A percentile compares a stretch with the other conserved stretches of the same genome.
These are phyloP conservation scores for Fistulina hepatica DNA, from an alignment of 1,284 basidiomycete genomes.

Conservation along the genomic window DNA sequence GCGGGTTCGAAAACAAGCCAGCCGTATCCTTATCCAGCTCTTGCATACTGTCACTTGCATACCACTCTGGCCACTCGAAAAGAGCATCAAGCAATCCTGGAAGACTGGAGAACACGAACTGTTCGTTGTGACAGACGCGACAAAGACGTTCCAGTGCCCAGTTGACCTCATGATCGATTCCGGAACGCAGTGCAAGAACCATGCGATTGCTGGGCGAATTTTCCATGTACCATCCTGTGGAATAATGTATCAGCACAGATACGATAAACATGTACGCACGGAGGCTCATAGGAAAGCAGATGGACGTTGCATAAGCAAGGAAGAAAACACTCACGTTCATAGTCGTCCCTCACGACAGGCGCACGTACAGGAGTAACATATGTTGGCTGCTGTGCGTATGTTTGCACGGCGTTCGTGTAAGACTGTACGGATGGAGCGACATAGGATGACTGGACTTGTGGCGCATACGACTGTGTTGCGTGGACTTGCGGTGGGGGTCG, in stretches of 20 bases:
- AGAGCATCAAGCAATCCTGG: conserved; percentile 70
- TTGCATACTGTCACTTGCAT: conserved; percentile 31
- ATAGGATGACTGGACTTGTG: too few species aligned
- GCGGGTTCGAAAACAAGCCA: conserved; percentile 43
- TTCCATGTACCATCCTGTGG: conserved; percentile 72
- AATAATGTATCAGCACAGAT: too few species aligned
- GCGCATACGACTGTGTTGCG: too few species aligned
- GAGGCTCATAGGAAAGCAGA: conserved; percentile 4
- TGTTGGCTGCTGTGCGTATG: too few species aligned
- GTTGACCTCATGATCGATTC: conserved; percentile 61
- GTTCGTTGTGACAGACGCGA: conserved; percentile 63
- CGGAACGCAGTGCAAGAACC: conserved; percentile 68
- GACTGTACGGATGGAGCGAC: conserved; percentile 2
- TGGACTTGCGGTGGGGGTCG: too few species aligned
- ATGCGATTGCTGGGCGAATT: conserved; percentile 64
- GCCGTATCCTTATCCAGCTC: conserved; percentile 36
- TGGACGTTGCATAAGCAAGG: conserved; percentile 2
- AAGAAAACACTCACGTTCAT: conserved; percentile 45
- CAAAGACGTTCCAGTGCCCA: conserved; percentile 77
- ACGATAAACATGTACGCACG: conserved; percentile 4
- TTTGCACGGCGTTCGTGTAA: conserved; percentile 2
- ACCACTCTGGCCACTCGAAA: conserved; percentile 77
- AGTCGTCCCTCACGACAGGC: conserved; percentile 70
- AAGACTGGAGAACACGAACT: conserved; percentile 54
- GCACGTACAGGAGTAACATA: too few species aligned